Base-by-base conservation (phyloP, 805 yeast genomes). In the Hanseniaspora lindneri region DNA sequence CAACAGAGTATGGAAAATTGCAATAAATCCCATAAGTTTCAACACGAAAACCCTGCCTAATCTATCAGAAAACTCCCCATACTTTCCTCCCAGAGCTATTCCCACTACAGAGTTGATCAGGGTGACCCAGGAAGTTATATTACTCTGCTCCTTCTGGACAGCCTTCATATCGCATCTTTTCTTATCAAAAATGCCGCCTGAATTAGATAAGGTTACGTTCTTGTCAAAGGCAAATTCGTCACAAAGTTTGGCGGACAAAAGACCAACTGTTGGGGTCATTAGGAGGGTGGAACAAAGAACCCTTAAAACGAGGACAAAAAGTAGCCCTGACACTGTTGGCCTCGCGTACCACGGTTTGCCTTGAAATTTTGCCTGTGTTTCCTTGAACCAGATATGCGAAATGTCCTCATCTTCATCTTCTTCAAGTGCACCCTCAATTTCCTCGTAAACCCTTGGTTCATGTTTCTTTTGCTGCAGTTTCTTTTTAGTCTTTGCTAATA, bases 51-150 rank as follows among this genome's bases (percentile, higher is more conserved):
- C 73, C 50, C 92, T 66, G 1, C 92, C 92, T 52, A 70, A 66
- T 29, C 75, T 62, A 58, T 83, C 92, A 19, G 83, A 76, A 13
- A 75, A 57, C 44, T 75, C 74, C 2, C 86, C 81, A 49, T 81
- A 62, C 54, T 77, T 77, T 0, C 83, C 80, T 50, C 77, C 64
- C n/a, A 77, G 72, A 1, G 79, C 49, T 21, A 77, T 66, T 25
- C 72, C 68, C 2, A 75, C 58, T 0, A 72, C 49, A 0, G 79
- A 78, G 4, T 64, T 55, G 1, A 69, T 49, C 5, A 78, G 53
- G 37, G 66, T 60, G 17, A 58, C 55, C 50, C 68, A 63, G 44
- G 79, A 71, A 48, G 74, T 74, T 37, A 80, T 62, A 37, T 66
- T 60, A 3, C 84, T 76, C 21, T 73, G 64, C 28, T 58, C 51